Conservation (phyloP, 208 protist genomes). For the Entamoeba dispar region DNA sequence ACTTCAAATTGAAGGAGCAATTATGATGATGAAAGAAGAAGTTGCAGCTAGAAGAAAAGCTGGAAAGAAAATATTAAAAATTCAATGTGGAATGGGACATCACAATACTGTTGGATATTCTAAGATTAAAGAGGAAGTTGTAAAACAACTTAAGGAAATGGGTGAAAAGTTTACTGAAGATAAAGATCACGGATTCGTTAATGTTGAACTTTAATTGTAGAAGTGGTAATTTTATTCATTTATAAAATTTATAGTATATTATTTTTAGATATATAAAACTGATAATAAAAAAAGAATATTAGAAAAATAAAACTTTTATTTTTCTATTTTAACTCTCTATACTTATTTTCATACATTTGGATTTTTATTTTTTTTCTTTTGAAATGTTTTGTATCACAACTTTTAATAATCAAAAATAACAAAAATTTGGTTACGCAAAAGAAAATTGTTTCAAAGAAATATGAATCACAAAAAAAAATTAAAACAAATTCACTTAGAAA, state of each 20-base stretch:
- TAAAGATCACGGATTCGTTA: not conserved
- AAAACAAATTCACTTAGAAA: not conserved
- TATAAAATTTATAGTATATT: too few relatives aligned
- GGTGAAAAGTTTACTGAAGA: not conserved
- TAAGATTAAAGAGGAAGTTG: not conserved
- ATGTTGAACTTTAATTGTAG: not conserved
- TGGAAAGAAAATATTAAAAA: not conserved
- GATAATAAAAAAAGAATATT: too few relatives aligned
- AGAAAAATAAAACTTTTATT: too few relatives aligned
- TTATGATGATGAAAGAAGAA: not conserved
- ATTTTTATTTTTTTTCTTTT: too few relatives aligned
- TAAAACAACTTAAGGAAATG: not conserved
- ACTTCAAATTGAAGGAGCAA: not conserved
- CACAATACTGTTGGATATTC: not conserved
- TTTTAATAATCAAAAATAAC: too few relatives aligned
- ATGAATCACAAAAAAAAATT: not conserved
- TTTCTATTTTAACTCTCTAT: too few relatives aligned
- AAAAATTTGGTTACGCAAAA: too few relatives aligned
- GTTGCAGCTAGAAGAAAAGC: not conserved
- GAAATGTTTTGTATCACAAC: too few relatives aligned
- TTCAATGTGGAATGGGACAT: not conserved
- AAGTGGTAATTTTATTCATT: too few relatives aligned
- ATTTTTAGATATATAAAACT: too few relatives aligned
- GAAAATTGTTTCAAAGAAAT: too few relatives aligned
- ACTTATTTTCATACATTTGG: too few relatives aligned